Base-by-base conservation (phyloP, 805 yeast species). In the Yamadazyma ubonensis region DNA sequence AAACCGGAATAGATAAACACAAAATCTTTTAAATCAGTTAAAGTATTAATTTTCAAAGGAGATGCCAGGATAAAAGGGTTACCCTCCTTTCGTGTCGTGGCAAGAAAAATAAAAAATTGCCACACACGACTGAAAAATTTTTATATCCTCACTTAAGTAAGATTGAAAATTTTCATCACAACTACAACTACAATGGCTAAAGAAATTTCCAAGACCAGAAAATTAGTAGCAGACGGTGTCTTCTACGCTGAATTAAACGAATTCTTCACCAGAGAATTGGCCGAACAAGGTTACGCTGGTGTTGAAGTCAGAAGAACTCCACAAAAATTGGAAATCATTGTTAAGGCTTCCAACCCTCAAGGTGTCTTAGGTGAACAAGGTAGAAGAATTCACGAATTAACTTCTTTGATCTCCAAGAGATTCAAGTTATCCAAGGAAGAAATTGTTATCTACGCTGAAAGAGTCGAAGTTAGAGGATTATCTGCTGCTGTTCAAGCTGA, bases 271-370 rank as follows among this genome's bases (percentile, higher is more conserved):
- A 91, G 99, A 81, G 99, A 93, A 78, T 86, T 93, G 69, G 96
- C 99, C 63, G 99, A 93, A 81, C 96, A 93, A 78, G 99, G 99
- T 72, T 93, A 93, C 83, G 93, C 99, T 65, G 99, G 99, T 79
- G 96, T 93, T 67, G 99, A 93, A 79, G 96, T 93, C 73, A 87
- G 98, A 80, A 86, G 87, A 68, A 88, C 97, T 70, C 93, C 97
- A 73, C 76, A 91, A 79, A 90, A 86, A 83, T 89, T 96, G 68
- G 98, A 93, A 78, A 87, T 93, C 59, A 87, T 93, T 73, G 89
- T 93, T 79, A 89, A 96, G 77, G 99, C 99, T 63, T 88, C 97
- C 68, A 91, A 89, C 86, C 90, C 97, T 68, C 95, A 88, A 71
- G 95, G 86, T 70, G 98, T 93, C 60, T 82, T 93, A 63, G 99